Conservation (phyloP, 768 basidiomycete species). For the Auriscalpium vulgare region DNA sequence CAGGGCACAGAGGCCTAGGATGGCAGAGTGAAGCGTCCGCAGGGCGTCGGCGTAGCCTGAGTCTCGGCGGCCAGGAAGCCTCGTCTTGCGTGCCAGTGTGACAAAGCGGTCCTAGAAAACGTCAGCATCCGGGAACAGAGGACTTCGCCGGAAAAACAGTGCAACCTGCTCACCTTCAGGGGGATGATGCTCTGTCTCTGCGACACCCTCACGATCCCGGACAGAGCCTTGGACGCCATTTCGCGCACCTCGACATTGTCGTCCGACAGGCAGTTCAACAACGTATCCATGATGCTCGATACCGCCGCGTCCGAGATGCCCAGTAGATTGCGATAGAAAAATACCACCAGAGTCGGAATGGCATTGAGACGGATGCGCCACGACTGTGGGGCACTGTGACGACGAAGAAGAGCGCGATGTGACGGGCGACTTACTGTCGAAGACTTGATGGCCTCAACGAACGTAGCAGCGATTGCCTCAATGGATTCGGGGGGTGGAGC, state of each 20-base stretch:
- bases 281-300: slow-evolving; percentile 69
- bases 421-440: slow-evolving; percentile 45
- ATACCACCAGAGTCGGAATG: slow-evolving; percentile 80
- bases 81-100: slow-evolving; percentile 47
- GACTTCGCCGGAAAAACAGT: neutral
- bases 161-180: slow-evolving; percentile 51
- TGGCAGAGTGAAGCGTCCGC: slow-evolving; percentile 66
- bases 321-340: slow-evolving; percentile 86
- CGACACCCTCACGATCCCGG: slow-evolving; percentile 85
- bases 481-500: slow-evolving; percentile 64
- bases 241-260: slow-evolving; percentile 91
- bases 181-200: slow-evolving; percentile 80
- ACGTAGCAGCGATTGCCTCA: slow-evolving; percentile 48
- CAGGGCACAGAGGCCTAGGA: slow-evolving; percentile 41
- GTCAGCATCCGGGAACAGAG: neutral
- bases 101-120: slow-evolving; percentile 69
- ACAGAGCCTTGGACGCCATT: slow-evolving; percentile 81
- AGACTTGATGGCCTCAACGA: slow-evolving; percentile 66
- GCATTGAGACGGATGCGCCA: slow-evolving; percentile 88
- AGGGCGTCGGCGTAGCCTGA: slow-evolving; percentile 66
- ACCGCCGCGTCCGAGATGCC: slow-evolving; percentile 63
- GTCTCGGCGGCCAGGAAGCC: slow-evolving; percentile 62
- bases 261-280: slow-evolving; percentile 78
- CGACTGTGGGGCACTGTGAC: slow-evolving; percentile 40
- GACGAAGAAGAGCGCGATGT: slow-evolving; percentile 2